Base-by-base conservation (phyloP, 768 basidiomycete species). In the Nidularia sp. region DNA sequence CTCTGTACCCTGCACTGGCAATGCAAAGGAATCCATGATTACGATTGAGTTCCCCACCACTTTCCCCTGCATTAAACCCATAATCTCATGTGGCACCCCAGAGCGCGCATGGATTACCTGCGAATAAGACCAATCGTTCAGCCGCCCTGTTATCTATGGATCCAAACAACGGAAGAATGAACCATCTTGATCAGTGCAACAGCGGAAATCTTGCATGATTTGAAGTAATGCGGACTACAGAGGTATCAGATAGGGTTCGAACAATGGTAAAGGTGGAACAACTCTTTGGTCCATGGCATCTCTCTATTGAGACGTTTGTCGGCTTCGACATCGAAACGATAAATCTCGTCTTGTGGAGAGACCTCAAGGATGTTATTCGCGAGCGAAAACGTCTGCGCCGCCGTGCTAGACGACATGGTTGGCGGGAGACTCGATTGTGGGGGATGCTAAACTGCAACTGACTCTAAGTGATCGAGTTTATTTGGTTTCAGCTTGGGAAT, bases 41-140 rank as follows among this genome's bases (percentile, higher is more conserved):
- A 90, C 85, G 35, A 90, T 72, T 1, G 86, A 76, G 55, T 85
- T 85, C 2, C 83, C 88, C 6, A 90, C 72, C 35, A 97, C 87
- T 70, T 97, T 96, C 52, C 95, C 95, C 69, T 97, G 95, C 94
- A 99, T 97, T 33, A 98, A 81, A 7, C 96, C 96, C 96, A 99
- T 99, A 64, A 99, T 97, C 71, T 99, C 96, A 73, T 98, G 92
- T 53, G 90, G 88, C 4, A 97, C 96, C 53, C 96, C 96, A 2
- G 96, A 98, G 48, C 96, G 85, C 33, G 96, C 15, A 42, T 54
- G 48, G 41, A 52, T 57, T 22, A 49, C 48, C 48, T 49, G 36
- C 15, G 25, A 29, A 36, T 18, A 6, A 41, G 31, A 22, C 12
- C 33, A 12, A 31, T 46, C 29, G 33, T 9, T 12, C n/a, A 7